Evolutionary conservation across 208 protist genomes (phyloP).

Genomic region (Leishmania martiniquensis): DNA sequence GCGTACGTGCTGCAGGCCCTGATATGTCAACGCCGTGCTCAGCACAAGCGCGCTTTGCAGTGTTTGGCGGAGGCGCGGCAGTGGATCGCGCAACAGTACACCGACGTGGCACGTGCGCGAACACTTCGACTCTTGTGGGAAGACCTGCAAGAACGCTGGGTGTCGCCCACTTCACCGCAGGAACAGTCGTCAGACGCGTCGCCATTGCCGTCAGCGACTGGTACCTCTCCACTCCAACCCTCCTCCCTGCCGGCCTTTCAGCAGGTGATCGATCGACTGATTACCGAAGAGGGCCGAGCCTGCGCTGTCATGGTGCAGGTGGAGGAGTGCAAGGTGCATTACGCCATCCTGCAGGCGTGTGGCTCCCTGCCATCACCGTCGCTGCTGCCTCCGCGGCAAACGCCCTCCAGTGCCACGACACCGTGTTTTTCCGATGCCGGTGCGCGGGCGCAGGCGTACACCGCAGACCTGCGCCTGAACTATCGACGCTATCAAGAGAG

Average conservation of each 20-base stretch:
- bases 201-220: not conserved
- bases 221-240: not conserved
- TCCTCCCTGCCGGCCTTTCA: constrained; percentile 20
- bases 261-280: constrained; percentile 8
- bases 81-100: constrained; percentile 29
- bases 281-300: constrained; percentile 29
- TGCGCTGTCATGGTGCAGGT: constrained; percentile 43
- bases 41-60: constrained; percentile 38
- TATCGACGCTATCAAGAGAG: constrained; percentile 30
- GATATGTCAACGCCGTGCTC: constrained; percentile 27
- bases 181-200: not conserved
- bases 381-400: not conserved
- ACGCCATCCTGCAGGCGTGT: constrained; percentile 32
- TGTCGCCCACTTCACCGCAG: not conserved
- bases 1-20: constrained; percentile 45
- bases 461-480: constrained; percentile 24
- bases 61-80: constrained; percentile 31
- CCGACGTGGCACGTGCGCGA: constrained; percentile 12
- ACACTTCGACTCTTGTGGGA: constrained; percentile 28
- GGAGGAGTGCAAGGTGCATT: constrained; percentile 57
- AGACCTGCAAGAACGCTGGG: constrained; percentile 20
- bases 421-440: not conserved
- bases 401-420: not conserved
- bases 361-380: constrained; percentile 13
- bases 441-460: not conserved